phyloP scores from a whole-genome alignment of 345 rosid genomes.

The Syzygium aromaticum region DNA sequence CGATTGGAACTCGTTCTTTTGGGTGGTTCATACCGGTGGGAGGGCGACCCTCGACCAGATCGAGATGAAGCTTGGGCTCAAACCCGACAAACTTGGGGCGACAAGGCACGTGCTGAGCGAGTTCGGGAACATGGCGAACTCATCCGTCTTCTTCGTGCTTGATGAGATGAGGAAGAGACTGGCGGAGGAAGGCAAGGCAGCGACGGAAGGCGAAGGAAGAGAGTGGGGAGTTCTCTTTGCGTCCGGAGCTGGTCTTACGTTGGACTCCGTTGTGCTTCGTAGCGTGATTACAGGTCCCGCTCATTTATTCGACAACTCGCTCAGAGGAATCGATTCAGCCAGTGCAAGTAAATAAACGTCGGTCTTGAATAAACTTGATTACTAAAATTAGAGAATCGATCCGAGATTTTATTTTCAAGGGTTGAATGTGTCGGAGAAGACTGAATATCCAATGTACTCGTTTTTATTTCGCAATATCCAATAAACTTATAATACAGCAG shows the following conservation, averaged over 20 bases:
- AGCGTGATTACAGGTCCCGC: background rate
- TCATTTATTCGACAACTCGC: background rate
- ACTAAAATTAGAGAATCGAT: background rate
- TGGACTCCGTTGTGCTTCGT: constrained; percentile 4
- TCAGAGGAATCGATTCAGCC: background rate
- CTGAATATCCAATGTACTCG: background rate
- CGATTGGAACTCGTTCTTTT: constrained; percentile 14
- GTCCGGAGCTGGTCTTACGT: constrained; percentile 1
- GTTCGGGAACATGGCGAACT: constrained; percentile 5
- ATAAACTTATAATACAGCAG: background rate
- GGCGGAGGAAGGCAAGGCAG: background rate
- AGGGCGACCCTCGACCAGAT: background rate
- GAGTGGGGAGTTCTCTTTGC: constrained; percentile 5
- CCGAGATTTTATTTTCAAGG: background rate
- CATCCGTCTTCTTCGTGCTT: background rate
- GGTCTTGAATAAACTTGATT: background rate
- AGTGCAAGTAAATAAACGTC: background rate
- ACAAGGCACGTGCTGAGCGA: constrained; percentile 2
- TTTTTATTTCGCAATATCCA: background rate
- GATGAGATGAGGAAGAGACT: constrained; percentile 4
- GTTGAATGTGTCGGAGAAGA: background rate
- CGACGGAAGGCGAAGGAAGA: background rate
- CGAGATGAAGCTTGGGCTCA: constrained; percentile 1
- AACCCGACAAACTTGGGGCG: background rate
- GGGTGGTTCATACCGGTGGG: constrained; percentile 8